Conservation (phyloP, 768 basidiomycete species). For the Podaxis carcinomalis region DNA sequence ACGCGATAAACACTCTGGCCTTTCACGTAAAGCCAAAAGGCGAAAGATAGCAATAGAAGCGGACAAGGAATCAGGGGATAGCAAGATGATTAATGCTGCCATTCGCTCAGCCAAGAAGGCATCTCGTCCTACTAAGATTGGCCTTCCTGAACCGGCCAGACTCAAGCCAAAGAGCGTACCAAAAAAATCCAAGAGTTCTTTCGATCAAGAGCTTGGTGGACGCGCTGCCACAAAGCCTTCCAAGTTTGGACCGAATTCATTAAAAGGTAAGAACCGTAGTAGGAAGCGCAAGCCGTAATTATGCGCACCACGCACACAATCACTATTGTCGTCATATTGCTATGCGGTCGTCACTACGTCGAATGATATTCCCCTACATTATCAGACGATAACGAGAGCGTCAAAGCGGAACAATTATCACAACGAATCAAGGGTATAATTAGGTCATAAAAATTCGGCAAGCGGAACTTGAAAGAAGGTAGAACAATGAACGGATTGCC, state of each 20-base stretch:
- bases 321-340: not conserved
- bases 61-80: constrained; percentile 60
- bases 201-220: constrained; percentile 46
- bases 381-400: not conserved
- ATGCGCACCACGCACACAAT: not conserved
- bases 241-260: constrained; percentile 3
- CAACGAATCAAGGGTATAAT: constrained; percentile 4
- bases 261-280: not conserved
- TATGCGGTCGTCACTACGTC: not conserved
- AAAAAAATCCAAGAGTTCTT: constrained; percentile 34
- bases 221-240: not conserved
- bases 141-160: constrained; percentile 31
- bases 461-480: not conserved
- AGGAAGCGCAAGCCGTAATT: not conserved
- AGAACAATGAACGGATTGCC: not conserved
- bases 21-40: constrained; percentile 84
- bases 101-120: constrained; percentile 88
- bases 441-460: not conserved
- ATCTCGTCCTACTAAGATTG: constrained; percentile 70
- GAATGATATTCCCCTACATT: not conserved
- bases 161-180: constrained; percentile 29
- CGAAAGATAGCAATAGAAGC: constrained; percentile 83
- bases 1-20: constrained; percentile 73
- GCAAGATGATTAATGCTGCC: constrained; percentile 57
- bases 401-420: not conserved